phyloP scores from a whole-genome alignment of 2,329 filamentous ascomycete species.

The Cladosporium sp. region DNA sequence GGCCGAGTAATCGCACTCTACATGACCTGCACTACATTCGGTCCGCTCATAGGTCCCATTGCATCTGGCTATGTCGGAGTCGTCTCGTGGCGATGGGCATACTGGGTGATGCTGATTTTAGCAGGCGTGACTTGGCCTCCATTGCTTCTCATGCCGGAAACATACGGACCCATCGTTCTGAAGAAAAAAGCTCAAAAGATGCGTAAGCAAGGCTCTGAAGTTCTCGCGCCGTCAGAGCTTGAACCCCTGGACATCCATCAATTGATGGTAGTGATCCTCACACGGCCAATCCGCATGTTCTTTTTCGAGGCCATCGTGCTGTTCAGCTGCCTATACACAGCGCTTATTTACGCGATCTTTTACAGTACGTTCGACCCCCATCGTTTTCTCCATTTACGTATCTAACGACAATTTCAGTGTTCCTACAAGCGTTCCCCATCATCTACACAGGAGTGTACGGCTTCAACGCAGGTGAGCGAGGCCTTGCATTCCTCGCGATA shows the following conservation, averaged over 20 bases:
- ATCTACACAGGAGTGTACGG: slow-evolving; percentile 62
- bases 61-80: slow-evolving; percentile 59
- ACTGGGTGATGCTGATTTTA: slow-evolving; percentile 66
- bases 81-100: slow-evolving; percentile 65
- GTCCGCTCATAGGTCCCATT: slow-evolving; percentile 62
- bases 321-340: slow-evolving; percentile 65
- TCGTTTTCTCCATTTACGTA: neutral
- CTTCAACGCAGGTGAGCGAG: slow-evolving; percentile 59
- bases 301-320: slow-evolving; percentile 67
- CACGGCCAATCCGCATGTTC: slow-evolving; percentile 68
- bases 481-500: slow-evolving; percentile 65
- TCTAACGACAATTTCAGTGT: slow-evolving; percentile 42
- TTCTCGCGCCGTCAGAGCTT: slow-evolving; percentile 59
- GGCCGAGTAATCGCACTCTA: slow-evolving; percentile 60
- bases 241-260: slow-evolving; percentile 50
- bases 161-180: slow-evolving; percentile 42
- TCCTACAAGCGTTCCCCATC: slow-evolving; percentile 66
- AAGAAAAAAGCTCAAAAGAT: slow-evolving; percentile 49
- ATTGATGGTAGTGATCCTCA: slow-evolving; percentile 63
- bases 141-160: slow-evolving; percentile 56
- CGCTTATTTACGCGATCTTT: slow-evolving; percentile 58
- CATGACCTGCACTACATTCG: slow-evolving; percentile 63
- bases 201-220: slow-evolving; percentile 49
- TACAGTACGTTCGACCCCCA: slow-evolving; percentile 41
- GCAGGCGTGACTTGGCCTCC: slow-evolving; percentile 58